phyloP scores from a whole-genome alignment of 768 basidiomycete species.

The Serendipita sp. region DNA sequence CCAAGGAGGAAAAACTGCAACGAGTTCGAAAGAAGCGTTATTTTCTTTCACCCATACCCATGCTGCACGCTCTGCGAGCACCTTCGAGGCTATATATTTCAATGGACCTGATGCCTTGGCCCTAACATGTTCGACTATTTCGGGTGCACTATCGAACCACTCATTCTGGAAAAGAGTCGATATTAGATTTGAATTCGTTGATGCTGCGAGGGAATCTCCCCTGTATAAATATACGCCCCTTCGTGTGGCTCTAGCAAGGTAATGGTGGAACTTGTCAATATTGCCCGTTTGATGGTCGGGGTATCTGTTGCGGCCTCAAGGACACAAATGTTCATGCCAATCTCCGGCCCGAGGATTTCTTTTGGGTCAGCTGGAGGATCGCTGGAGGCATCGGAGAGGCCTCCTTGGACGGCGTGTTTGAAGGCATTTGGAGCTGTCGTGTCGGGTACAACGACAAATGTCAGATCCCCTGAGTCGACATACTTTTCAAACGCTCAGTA shows the following conservation, averaged over 20 bases:
- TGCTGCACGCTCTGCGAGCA: conserved; percentile 5
- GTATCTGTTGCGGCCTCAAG: conserved; percentile 41
- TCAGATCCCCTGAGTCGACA: not conserved
- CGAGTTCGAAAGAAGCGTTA: conserved; percentile 6
- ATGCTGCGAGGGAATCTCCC: conserved; percentile 12
- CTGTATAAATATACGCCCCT: conserved; percentile 12
- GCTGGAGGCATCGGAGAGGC: conserved; percentile 34
- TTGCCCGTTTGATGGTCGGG: conserved; percentile 47
- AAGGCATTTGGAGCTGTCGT: conserved; percentile 34
- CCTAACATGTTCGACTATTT: not conserved
- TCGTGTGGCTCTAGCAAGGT: conserved; percentile 22
- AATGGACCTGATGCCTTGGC: not conserved
- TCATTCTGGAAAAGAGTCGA: not conserved
- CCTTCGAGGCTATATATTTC: conserved; percentile 6
- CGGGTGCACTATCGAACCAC: conserved; percentile 5
- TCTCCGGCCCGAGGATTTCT: conserved; percentile 53
- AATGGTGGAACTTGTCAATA: conserved; percentile 49
- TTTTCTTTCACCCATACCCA: not conserved
- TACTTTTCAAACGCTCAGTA: not conserved
- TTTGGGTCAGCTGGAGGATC: not conserved
- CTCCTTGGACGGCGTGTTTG: conserved; percentile 55
- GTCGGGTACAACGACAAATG: not conserved
- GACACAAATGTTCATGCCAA: conserved; percentile 50
- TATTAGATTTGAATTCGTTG: conserved; percentile 13
- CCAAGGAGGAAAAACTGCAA: conserved; percentile 4